phyloP scores from a whole-genome alignment of 345 rosid species.

The Angophora floribunda region DNA sequence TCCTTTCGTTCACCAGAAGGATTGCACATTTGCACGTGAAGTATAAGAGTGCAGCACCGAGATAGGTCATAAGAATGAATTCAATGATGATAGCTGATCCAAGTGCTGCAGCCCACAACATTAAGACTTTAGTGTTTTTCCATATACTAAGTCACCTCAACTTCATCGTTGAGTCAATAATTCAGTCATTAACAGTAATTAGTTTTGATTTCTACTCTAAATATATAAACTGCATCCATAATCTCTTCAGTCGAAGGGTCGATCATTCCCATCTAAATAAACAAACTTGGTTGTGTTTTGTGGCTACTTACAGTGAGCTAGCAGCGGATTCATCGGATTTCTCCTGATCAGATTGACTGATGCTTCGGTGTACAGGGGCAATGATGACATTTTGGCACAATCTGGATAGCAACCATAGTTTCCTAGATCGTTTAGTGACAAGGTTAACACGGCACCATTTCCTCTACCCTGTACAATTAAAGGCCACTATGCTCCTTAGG shows the following conservation, averaged over 20 bases:
- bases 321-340: constrained; percentile 45
- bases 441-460: constrained; percentile 35
- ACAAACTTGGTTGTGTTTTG: background rate
- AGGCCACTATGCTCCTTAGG: background rate
- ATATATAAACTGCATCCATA: background rate
- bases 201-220: background rate
- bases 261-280: background rate
- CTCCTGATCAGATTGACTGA: constrained; percentile 46
- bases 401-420: constrained; percentile 59
- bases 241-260: background rate
- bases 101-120: constrained; percentile 23
- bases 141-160: background rate
- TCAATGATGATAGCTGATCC: constrained; percentile 54
- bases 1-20: constrained; percentile 44
- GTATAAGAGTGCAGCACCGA: constrained; percentile 49
- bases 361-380: constrained; percentile 50
- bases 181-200: background rate
- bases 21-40: constrained; percentile 72
- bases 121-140: background rate
- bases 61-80: constrained; percentile 30
- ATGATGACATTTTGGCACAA: constrained; percentile 42
- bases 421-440: constrained; percentile 75
- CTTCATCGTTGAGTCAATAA: background rate
- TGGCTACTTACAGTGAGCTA: constrained; percentile 41
- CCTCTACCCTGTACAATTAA: constrained; percentile 40